phyloP scores from a whole-genome alignment of 352 stramenopile genomes.

The Phytophthora agathidicida region DNA sequence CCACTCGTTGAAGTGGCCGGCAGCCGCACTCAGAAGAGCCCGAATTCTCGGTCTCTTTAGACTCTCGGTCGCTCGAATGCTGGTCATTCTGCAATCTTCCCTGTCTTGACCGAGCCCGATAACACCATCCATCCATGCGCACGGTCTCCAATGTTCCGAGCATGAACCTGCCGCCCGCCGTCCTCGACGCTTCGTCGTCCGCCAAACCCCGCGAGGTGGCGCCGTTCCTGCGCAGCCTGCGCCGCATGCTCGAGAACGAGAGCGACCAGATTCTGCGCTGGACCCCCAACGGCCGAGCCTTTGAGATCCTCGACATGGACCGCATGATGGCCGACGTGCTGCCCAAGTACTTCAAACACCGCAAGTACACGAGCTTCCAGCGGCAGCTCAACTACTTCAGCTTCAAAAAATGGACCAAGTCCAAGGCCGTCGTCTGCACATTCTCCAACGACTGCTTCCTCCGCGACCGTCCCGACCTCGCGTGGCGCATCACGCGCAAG shows the following conservation, averaged over 20 bases:
- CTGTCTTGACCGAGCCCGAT: not conserved
- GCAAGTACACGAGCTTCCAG: conserved; percentile 89
- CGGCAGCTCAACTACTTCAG: conserved; percentile 88
- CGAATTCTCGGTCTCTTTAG: conserved; percentile 28
- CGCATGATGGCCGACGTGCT: conserved; percentile 68
- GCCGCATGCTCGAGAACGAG: conserved; percentile 63
- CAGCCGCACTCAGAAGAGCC: conserved; percentile 28
- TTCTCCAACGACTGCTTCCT: conserved; percentile 78
- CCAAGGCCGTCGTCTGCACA: conserved; percentile 73
- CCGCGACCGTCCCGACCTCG: conserved; percentile 58
- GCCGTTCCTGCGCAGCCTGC: conserved; percentile 61
- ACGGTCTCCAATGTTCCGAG: conserved; percentile 12
- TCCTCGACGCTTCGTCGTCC: not conserved
- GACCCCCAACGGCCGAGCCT: conserved; percentile 68
- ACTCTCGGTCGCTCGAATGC: not conserved
- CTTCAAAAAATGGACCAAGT: conserved; percentile 83
- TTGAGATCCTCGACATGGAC: conserved; percentile 84
- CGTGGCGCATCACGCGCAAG: conserved; percentile 72
- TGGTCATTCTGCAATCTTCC: conserved; percentile 32
- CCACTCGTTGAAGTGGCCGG: conserved; percentile 30
- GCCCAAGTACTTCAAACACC: conserved; percentile 88
- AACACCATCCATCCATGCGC: conserved; percentile 10
- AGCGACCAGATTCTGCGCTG: conserved; percentile 50
- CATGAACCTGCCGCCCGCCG: conserved; percentile 4
- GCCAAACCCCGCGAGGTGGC: conserved; percentile 40